Evolutionary conservation across 1,139 yeast species (phyloP).

Genomic region (Pichia sp.): DNA sequence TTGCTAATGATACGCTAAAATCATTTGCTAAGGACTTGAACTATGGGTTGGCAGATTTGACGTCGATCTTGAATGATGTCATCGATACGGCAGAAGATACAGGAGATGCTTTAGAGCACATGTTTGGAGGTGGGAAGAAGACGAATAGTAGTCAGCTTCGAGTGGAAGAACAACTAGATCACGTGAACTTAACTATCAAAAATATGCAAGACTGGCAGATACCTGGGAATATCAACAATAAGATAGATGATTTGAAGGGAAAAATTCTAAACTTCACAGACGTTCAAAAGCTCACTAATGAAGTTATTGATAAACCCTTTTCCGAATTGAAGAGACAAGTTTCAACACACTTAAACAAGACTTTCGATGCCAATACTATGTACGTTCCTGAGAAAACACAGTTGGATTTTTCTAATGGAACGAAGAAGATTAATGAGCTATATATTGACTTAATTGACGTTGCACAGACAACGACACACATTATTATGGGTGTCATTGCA

Average conservation of each 20-base stretch:
- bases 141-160: conserved; percentile 23
- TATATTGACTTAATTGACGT: conserved; percentile 27
- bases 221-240: conserved; percentile 50
- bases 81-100: conserved; percentile 29
- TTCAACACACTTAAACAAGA: conserved; percentile 10
- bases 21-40: conserved; percentile 53
- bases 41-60: conserved; percentile 49
- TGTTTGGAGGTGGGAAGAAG: conserved; percentile 48
- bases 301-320: conserved; percentile 47
- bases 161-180: conserved; percentile 21
- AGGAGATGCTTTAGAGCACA: conserved; percentile 40
- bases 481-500: conserved; percentile 35
- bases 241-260: conserved; percentile 39
- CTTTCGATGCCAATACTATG: conserved; percentile 19
- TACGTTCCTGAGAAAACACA: conserved; percentile 19
- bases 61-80: conserved; percentile 45
- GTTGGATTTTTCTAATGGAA: conserved; percentile 17
- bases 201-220: conserved; percentile 53
- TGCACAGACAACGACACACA: conserved; percentile 30
- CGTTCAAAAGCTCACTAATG: conserved; percentile 44
- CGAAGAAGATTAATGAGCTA: conserved; percentile 32
- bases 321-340: conserved; percentile 39
- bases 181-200: conserved; percentile 52
- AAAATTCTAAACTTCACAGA: conserved; percentile 53
- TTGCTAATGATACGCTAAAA: conserved; percentile 55